Evolutionary conservation across 345 rosid species (phyloP).

Genomic region (Noccaea bulbosa): DNA sequence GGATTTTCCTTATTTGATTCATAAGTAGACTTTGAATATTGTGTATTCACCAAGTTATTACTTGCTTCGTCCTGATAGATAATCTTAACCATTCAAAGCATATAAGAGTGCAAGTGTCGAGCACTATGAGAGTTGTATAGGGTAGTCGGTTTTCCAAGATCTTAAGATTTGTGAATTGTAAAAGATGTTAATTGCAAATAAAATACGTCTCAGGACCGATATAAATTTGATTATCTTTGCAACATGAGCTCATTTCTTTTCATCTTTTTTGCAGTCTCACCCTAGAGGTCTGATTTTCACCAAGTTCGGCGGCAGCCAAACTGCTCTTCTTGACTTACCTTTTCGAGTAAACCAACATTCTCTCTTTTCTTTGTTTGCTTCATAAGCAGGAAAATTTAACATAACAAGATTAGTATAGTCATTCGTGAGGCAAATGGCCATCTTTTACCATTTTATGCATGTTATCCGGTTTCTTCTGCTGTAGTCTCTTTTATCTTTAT

Average conservation of each 20-base stretch:
- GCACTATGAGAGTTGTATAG: slow-evolving; percentile 10
- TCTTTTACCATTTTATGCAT: neutral
- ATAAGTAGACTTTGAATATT: slow-evolving; percentile 4
- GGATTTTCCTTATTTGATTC: neutral
- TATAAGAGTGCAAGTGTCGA: neutral
- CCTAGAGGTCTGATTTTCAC: slow-evolving; percentile 87
- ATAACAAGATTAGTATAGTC: slow-evolving; percentile 1
- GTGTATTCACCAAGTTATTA: neutral
- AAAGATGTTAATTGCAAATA: slow-evolving; percentile 1
- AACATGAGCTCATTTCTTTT: slow-evolving; percentile 14
- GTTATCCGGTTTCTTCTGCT: slow-evolving; percentile 1
- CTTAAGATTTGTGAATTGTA: neutral
- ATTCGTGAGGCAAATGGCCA: slow-evolving; percentile 21
- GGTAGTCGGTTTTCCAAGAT: slow-evolving; percentile 6
- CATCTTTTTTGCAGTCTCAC: slow-evolving; percentile 69
- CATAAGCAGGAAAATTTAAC: slow-evolving; percentile 14
- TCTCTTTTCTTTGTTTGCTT: slow-evolving; percentile 16
- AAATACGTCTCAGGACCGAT: neutral
- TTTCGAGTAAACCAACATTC: slow-evolving; percentile 62
- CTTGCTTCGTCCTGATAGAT: slow-evolving; percentile 13
- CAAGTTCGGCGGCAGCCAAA: slow-evolving; percentile 81
- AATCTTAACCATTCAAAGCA: neutral
- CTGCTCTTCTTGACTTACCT: slow-evolving; percentile 86
- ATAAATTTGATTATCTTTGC: slow-evolving; percentile 13
- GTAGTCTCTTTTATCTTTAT: slow-evolving; percentile 4